Percentiles rank a stretch among this genome's conserved stretches.
These are phyloP conservation scores for Otatea glauca DNA, from an alignment of 176 grass and related monocot species.

Conservation along the genomic window DNA sequence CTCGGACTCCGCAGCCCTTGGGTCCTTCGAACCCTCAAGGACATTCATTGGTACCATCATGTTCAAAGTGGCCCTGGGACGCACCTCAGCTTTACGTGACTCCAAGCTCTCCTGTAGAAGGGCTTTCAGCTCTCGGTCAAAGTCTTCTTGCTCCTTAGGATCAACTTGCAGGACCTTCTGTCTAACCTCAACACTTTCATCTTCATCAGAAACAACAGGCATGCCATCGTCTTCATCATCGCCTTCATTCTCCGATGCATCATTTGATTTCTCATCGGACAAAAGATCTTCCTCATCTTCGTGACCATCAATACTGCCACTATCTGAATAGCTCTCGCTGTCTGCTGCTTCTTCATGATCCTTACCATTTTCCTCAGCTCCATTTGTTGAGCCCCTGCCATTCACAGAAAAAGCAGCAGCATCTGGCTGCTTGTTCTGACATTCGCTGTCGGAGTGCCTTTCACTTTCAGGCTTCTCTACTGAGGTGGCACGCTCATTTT, in stretches of 20 bases:
- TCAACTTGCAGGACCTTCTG: slow-evolving; percentile 82
- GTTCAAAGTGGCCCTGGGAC: slow-evolving; percentile 77
- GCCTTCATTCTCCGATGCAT: slow-evolving; percentile 77
- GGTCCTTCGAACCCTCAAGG: slow-evolving; percentile 79
- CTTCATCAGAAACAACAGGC: slow-evolving; percentile 85
- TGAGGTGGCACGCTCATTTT: slow-evolving; percentile 64
- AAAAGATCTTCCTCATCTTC: slow-evolving; percentile 90
- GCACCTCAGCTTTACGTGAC: slow-evolving; percentile 80
- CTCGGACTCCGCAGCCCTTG: slow-evolving; percentile 63
- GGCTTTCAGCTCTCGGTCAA: slow-evolving; percentile 87
- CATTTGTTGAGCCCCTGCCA: slow-evolving; percentile 61
- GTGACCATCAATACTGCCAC: slow-evolving; percentile 69
- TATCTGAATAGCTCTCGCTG: slow-evolving; percentile 91
- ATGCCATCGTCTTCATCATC: slow-evolving; percentile 86
- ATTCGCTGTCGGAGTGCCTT: slow-evolving; percentile 70
- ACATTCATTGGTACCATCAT: slow-evolving; percentile 99
- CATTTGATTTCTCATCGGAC: slow-evolving; percentile 85
- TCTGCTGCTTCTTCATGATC: slow-evolving; percentile 64
- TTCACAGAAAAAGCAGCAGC: slow-evolving; percentile 45
- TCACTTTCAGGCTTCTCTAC: slow-evolving; percentile 62
- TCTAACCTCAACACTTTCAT: slow-evolving; percentile 78
- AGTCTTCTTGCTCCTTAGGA: slow-evolving; percentile 94
- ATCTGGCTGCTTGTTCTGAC: slow-evolving; percentile 56
- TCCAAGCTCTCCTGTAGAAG: slow-evolving; percentile 97
- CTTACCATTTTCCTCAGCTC: slow-evolving; percentile 65